Evolutionary conservation across 1,284 basidiomycete genomes (phyloP), one percentile per base, ranked within the genome.

Genomic region (Austroboletus novae-zelandiae): DNA sequence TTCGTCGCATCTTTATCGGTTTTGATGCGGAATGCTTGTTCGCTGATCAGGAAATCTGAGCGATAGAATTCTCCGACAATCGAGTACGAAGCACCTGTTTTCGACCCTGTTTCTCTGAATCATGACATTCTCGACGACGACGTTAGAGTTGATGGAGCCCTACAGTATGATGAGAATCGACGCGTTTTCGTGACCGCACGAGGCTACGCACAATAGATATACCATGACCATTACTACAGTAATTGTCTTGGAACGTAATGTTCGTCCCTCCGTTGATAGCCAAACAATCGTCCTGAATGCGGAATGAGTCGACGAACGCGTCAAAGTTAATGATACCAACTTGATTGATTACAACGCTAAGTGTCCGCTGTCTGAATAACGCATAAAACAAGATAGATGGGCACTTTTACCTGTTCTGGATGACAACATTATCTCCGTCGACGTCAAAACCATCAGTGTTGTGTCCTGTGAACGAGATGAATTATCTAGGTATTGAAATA

Each of bases 381-480:
- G 2, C 18, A 31, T 14, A 9, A n/a, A 40, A 35, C 13, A n/a
- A 17, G 17, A 31, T 4, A 36, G 6, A 18, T 11, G 32, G 1
- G 49, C 11, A 23, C 57, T 61, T 65, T 61, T 54, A 76, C 64
- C 64, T 34, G 0, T 54, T 68, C 54, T 72, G 59, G 48, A 81
- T 77, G 10, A 70, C 69, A 40, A 84, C 45, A 50, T 79, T 57
- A 1, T 64, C 71, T 4, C 76, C 76, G 49, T 51, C 45, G 55
- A 69, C 64, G 51, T 83, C 80, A 52, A 84, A 83, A 3, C 78
- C 79, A 49, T 83, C 80, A 2, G 81, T 84, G 54, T 79, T 79
- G 54, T 61, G 72, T n/a, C 72, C 76, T 75, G 25, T 32, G 8
- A 17, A 9, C 30, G 8, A 9, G 20, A 25, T 54, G n/a, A 44